Evolutionary conservation across 78 protist genomes (phyloP).

Genomic region (Trichosphaerium sp.): DNA sequence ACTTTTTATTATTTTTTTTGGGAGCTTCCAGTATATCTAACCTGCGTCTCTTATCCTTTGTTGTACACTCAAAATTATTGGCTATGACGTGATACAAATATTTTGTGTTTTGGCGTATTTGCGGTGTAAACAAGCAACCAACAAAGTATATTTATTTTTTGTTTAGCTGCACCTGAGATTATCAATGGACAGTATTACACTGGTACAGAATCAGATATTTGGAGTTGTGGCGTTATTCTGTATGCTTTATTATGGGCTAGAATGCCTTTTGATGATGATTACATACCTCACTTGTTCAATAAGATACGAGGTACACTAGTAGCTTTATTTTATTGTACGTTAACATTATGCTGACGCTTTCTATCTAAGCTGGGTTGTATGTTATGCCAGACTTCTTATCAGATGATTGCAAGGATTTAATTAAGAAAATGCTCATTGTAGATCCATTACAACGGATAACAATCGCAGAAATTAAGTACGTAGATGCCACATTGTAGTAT

Average conservation of each 20-base stretch:
- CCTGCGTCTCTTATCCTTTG: no score
- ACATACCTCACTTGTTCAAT: conserved; percentile 90
- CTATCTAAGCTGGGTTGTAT: conserved; percentile 62
- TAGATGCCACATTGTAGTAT: not conserved
- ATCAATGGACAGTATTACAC: conserved; percentile 69
- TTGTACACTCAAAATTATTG: no score
- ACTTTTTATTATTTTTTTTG: no score
- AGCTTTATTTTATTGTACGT: not conserved
- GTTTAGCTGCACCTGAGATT: conserved; percentile 99
- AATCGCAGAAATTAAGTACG: conserved; percentile 63
- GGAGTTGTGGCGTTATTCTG: conserved; percentile 65
- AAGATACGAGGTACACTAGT: conserved; percentile 63
- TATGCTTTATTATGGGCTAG: conserved; percentile 43
- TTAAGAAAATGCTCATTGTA: conserved; percentile 83
- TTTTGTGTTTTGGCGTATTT: no score
- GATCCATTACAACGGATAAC: conserved; percentile 91
- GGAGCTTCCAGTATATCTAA: no score
- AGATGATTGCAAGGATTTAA: conserved; percentile 64
- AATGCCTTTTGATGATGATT: conserved; percentile 96
- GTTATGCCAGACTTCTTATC: conserved; percentile 70
- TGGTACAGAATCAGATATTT: conserved; percentile 94
- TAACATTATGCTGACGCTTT: no score
- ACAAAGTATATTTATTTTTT: no score
- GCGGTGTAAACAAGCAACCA: no score
- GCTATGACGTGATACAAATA: no score